Percentiles rank a stretch among this genome's conserved stretches.
Evolutionary conservation across 1,139 yeast species (phyloP).

Genomic region (Pichia sp.): DNA sequence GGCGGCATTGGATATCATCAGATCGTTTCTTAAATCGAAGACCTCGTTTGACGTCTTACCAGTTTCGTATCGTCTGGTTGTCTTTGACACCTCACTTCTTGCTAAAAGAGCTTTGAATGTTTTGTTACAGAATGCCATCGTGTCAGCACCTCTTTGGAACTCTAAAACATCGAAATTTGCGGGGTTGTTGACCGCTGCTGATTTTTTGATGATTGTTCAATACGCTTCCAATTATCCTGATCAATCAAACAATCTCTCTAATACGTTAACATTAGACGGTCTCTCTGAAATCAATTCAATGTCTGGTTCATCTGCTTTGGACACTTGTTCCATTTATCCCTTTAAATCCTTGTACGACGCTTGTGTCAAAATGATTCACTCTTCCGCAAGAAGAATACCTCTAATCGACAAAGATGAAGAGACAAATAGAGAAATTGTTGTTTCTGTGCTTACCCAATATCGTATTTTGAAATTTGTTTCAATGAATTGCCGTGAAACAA

Average conservation of each 20-base stretch:
- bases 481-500: conserved; percentile 90
- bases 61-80: conserved; percentile 87
- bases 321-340: conserved; percentile 86
- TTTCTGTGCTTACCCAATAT: conserved; percentile 91
- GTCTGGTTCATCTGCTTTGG: conserved; percentile 74
- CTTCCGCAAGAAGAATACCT: conserved; percentile 91
- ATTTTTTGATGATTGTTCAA: conserved; percentile 91
- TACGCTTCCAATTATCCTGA: conserved; percentile 91
- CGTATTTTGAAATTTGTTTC: conserved; percentile 94
- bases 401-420: conserved; percentile 90
- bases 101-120: conserved; percentile 90
- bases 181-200: conserved; percentile 86
- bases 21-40: conserved; percentile 78
- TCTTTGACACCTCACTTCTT: conserved; percentile 82
- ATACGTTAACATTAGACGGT: conserved; percentile 78
- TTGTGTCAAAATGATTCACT: conserved; percentile 82
- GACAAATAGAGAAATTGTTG: conserved; percentile 89
- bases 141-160: conserved; percentile 97
- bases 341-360: conserved; percentile 88
- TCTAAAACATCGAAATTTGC: conserved; percentile 85
- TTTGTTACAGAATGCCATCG: conserved; percentile 85
- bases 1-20: conserved; percentile 66
- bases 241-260: conserved; percentile 54
- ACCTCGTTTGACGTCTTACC: conserved; percentile 97
- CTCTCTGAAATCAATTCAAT: conserved; percentile 10